These are phyloP conservation scores for Pseudotulostoma volvatum DNA, from an alignment of 495 filamentous ascomycete species.

Conservation along the genomic window DNA sequence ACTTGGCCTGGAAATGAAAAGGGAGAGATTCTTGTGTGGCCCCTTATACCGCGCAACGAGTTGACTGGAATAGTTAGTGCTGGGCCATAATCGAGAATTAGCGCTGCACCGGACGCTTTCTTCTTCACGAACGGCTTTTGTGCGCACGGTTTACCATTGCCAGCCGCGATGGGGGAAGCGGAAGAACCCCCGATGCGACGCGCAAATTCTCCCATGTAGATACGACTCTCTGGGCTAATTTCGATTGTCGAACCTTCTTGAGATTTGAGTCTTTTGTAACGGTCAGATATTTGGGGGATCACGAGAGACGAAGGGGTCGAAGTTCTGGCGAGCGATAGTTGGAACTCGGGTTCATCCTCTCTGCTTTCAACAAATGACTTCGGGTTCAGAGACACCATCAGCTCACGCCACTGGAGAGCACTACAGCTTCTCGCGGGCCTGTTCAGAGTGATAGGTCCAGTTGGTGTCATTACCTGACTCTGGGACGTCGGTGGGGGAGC, in stretches of 20 bases:
- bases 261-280: conserved; percentile 59
- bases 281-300: conserved; percentile 66
- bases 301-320: conserved; percentile 68
- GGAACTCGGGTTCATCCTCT: conserved; percentile 52
- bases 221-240: conserved; percentile 68
- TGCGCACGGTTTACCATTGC: conserved; percentile 2
- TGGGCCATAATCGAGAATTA: conserved; percentile 91
- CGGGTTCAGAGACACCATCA: conserved; percentile 57
- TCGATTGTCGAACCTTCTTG: conserved; percentile 57
- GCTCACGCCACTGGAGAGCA: conserved; percentile 64
- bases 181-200: conserved; percentile 58
- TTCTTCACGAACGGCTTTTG: conserved; percentile 32
- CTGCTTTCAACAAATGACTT: conserved; percentile 33
- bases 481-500: conserved; percentile 23
- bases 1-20: conserved; percentile 63
- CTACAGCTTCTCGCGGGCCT: conserved; percentile 28
- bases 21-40: conserved; percentile 56
- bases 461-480: conserved; percentile 31
- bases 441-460: conserved; percentile 27
- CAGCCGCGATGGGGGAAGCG: conserved; percentile 14
- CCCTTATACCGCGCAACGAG: conserved; percentile 71
- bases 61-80: conserved; percentile 60
- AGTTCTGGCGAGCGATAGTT: conserved; percentile 56
- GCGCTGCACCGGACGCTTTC: conserved; percentile 58
- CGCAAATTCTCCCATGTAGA: conserved; percentile 67